phyloP scores from a whole-genome alignment of 306 rosid species.

The Dalbergia oliveri region DNA sequence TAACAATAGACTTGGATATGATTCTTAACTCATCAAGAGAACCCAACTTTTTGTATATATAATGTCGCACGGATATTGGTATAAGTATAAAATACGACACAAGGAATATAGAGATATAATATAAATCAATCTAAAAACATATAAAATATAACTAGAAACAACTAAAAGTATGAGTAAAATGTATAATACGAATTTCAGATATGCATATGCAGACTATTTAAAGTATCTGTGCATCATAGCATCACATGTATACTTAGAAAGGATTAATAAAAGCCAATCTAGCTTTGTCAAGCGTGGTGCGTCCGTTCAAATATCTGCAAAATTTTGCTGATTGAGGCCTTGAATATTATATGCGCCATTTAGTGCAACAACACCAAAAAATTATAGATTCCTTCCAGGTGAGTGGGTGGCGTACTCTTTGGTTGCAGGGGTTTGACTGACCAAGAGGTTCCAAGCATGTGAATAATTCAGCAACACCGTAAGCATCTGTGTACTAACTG shows the following conservation, averaged over 20 bases:
- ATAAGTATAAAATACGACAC: no score
- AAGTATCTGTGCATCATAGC: no score
- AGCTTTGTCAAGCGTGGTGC: conserved; percentile 24
- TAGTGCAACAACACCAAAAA: conserved; percentile 26
- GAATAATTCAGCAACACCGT: background rate
- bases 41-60: background rate
- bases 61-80: no score
- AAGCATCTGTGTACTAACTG: conserved; percentile 19
- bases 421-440: conserved; percentile 30
- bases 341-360: conserved; percentile 23
- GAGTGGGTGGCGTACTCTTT: background rate
- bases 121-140: no score
- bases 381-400: background rate
- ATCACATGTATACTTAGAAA: background rate
- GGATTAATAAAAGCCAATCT: background rate
- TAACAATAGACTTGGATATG: conserved; percentile 1
- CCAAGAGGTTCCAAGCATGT: conserved; percentile 8
- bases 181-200: no score
- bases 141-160: no score
- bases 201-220: no score
- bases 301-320: conserved; percentile 34
- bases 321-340: background rate
- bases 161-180: no score
- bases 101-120: no score
- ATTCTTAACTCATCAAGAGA: conserved; percentile 1